phyloP scores from a whole-genome alignment of 2,329 filamentous ascomycete genomes.

The Cordyceps tenuipes region DNA sequence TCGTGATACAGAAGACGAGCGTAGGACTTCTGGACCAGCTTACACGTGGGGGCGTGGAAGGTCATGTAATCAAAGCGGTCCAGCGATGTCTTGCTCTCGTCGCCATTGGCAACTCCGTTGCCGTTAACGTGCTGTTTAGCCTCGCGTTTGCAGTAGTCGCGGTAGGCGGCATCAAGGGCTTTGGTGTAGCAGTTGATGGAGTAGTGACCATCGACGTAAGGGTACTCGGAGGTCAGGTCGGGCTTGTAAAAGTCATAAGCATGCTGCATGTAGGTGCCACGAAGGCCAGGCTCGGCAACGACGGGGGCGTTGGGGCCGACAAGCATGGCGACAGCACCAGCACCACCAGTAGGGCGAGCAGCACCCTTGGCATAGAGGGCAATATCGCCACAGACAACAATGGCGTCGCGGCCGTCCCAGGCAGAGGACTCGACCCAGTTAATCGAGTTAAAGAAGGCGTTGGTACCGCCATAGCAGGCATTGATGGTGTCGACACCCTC shows the following conservation, averaged over 20 bases:
- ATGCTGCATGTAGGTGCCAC: conserved; percentile 74
- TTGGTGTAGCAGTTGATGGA: conserved; percentile 75
- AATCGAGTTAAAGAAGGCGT: conserved; percentile 72
- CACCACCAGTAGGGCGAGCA: conserved; percentile 73
- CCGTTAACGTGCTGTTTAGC: conserved; percentile 36
- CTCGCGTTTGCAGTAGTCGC: conserved; percentile 70
- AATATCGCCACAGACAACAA: conserved; percentile 75
- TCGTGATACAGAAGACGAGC: conserved; percentile 80
- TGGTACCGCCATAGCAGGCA: conserved; percentile 81
- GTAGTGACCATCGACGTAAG: conserved; percentile 76
- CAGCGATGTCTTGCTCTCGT: conserved; percentile 50
- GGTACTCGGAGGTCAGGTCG: conserved; percentile 79
- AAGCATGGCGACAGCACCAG: conserved; percentile 69
- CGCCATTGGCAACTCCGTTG: conserved; percentile 42
- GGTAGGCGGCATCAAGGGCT: conserved; percentile 74
- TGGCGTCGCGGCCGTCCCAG: conserved; percentile 76
- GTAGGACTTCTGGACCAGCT: conserved; percentile 79
- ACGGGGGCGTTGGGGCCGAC: conserved; percentile 71
- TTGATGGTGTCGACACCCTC: conserved; percentile 79
- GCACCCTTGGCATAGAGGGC: conserved; percentile 78
- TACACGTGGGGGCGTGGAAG: conserved; percentile 83
- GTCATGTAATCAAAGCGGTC: conserved; percentile 78
- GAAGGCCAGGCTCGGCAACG: conserved; percentile 68
- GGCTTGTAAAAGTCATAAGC: conserved; percentile 90
- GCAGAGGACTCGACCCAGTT: conserved; percentile 84